Base-by-base conservation (phyloP, 2,329 filamentous ascomycete genomes). In the Peltaster fructicola region DNA sequence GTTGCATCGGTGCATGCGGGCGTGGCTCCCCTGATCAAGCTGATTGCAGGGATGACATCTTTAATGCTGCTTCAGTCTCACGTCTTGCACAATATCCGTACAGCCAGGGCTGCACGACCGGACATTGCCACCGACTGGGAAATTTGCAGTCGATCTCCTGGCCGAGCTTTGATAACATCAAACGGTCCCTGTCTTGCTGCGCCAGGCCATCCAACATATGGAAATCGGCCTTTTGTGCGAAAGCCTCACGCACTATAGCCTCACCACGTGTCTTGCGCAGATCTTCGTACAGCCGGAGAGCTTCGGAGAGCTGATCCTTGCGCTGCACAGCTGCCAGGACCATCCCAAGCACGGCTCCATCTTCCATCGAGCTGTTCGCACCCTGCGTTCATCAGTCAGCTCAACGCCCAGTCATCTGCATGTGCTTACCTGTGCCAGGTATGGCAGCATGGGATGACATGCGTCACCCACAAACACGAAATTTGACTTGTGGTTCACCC, bases 301-400 rank as follows among this genome's bases (percentile, higher is more conserved):
- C 51, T 9, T 47, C 37, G 0, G 57, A 50, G 4, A 51, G 34
- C 19, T 54, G 48, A 0, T 36, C 37, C 22, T 53, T 58, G 1
- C 44, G 45, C 16, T 52, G 47, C 7, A 73, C 14, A 3, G 59
- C 52, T 0, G 61, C 59, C 0, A 78, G 48, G 2, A 76, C 38
- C 1, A 58, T 52, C 1, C 72, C 73, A 0, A 78, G 48, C 0
- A 73, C 68, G 0, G 71, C 69, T 0, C 71, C 73, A 26, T 79
- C 73, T 40, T 79, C 73, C 1, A 79, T 54, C 1, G 66, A 64
- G 0, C 63, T 70, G 39, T 75, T 75, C 8, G 73, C 73, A 0
- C 73, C 72, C 44, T 70, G 73, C 0, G 66, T n/a, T n/a, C n/a
- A n/a, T n/a, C n/a, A n/a, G n/a, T n/a, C n/a, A n/a, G n/a, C n/a